Evolutionary conservation across 1,139 yeast genomes (phyloP), one percentile per base, ranked within the genome.

Genomic region (Maudiozyma humilis): DNA sequence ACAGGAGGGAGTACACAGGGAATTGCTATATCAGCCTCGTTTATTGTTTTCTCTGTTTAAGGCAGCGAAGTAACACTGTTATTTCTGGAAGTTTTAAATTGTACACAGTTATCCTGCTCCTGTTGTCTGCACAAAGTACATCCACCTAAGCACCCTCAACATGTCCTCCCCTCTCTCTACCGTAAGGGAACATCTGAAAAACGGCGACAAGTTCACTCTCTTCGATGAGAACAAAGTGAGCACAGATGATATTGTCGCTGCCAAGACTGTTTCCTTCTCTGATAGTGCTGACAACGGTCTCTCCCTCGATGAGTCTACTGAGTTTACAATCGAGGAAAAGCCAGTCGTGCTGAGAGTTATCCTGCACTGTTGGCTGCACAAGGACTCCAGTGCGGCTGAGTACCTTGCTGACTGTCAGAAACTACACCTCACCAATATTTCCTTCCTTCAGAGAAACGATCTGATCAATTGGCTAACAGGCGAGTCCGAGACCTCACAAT

Each of bases 381-480:
- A 76, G 48, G 88, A 85, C 47, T 71, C 83, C 32, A 76, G 82
- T 35, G 83, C 88, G 42, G 82, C 95, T 12, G 95, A 88, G 47
- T 89, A 91, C 60, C 76, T 87, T 51, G 75, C 79, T 19, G 80
- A 76, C 42, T 85, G 96, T 54, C 79, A 79, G 51, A 76, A 75
- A 44, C 68, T 74, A 42, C 75, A 77, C 3, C 72, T 89, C 34
- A 71, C 78, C 3, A 86, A 86, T 52, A 76, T 93, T 62, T 80
- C 87, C 49, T 89, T 91, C 60, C 68, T 86, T 62, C 95, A 87
- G 53, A 81, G 94, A 64, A 81, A 89, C 3, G 96, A 89, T 58
- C 72, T 91, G 51, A 72, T 81, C 42, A 76, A 87, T 17, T 88
- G 93, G 89, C 71, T 89, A 47, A 74, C 74, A 49, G 95, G 95